phyloP scores from a whole-genome alignment of 2,329 filamentous ascomycete genomes.

The Colletotrichum plurivorum region DNA sequence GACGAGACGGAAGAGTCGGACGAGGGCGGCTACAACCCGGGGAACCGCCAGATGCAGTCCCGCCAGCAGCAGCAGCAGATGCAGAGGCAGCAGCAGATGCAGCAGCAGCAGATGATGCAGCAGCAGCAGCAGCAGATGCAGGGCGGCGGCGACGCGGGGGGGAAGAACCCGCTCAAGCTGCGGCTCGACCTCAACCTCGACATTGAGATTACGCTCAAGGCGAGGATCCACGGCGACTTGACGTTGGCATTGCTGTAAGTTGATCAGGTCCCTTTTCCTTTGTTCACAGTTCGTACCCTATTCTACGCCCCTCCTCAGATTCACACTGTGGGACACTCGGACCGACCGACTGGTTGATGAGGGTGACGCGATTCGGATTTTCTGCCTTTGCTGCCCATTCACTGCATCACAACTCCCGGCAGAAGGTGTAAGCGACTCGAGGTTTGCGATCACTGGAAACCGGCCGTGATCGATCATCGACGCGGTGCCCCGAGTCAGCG shows the following conservation, averaged over 20 bases:
- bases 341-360: too few relatives aligned
- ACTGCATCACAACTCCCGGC: not conserved
- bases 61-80: conserved; percentile 18
- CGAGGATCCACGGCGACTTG: conserved; percentile 83
- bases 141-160: conserved; percentile 43
- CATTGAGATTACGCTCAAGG: conserved; percentile 84
- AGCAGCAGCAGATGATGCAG: conserved; percentile 46
- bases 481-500: not conserved
- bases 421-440: not conserved
- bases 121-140: conserved; percentile 45
- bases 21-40: conserved; percentile 32
- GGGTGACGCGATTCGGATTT: conserved; percentile 6
- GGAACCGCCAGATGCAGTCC: not conserved
- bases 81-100: conserved; percentile 31
- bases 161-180: conserved; percentile 44
- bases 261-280: not conserved
- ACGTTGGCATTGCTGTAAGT: conserved; percentile 79
- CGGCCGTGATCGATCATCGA: not conserved
- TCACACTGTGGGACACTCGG: too few relatives aligned
- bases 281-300: too few relatives aligned
- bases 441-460: conserved; percentile 8
- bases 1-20: conserved; percentile 33
- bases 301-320: too few relatives aligned
- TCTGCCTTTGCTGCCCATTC: conserved; percentile 17
- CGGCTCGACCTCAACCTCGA: conserved; percentile 77